phyloP scores from a whole-genome alignment of 495 filamentous ascomycete species.

The Tuber calosporum region DNA sequence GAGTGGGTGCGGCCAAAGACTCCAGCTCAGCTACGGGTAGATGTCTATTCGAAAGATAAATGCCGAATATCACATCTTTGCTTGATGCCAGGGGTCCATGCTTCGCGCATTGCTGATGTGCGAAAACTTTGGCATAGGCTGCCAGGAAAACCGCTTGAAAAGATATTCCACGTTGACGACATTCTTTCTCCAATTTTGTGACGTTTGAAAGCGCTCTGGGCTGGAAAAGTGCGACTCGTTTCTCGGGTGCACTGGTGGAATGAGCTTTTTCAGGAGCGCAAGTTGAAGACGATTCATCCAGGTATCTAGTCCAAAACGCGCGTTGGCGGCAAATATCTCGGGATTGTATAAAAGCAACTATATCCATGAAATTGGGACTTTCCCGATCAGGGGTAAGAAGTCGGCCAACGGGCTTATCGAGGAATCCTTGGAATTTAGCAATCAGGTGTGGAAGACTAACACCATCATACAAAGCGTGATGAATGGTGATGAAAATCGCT shows the following conservation, averaged over 20 bases:
- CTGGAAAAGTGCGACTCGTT: constrained; percentile 45
- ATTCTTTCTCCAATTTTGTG: constrained; percentile 38
- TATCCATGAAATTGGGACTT: constrained; percentile 29
- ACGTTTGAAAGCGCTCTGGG: constrained; percentile 34
- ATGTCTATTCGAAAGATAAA: constrained; percentile 54
- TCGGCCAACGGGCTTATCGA: constrained; percentile 32
- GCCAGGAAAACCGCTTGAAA: constrained; percentile 51
- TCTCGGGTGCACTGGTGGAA: constrained; percentile 7
- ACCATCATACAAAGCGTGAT: constrained; percentile 58
- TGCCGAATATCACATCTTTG: constrained; percentile 48
- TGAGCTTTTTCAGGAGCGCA: constrained; percentile 15
- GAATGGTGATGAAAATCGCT: constrained; percentile 49
- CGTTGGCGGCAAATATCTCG: constrained; percentile 30
- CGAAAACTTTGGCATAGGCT: constrained; percentile 46
- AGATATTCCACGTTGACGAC: constrained; percentile 44
- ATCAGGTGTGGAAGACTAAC: constrained; percentile 51
- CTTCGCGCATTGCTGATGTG: constrained; percentile 24
- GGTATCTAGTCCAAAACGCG: constrained; percentile 54
- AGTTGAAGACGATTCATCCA: constrained; percentile 38
- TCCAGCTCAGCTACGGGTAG: constrained; percentile 43
- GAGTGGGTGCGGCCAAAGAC: constrained; percentile 46
- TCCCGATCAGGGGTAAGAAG: constrained; percentile 17
- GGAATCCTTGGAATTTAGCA: constrained; percentile 45
- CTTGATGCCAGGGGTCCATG: constrained; percentile 15
- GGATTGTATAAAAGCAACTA: constrained; percentile 37